Base-by-base conservation (phyloP, 2,329 filamentous ascomycete species). In the Aspergillus pseudoviridinutans region DNA sequence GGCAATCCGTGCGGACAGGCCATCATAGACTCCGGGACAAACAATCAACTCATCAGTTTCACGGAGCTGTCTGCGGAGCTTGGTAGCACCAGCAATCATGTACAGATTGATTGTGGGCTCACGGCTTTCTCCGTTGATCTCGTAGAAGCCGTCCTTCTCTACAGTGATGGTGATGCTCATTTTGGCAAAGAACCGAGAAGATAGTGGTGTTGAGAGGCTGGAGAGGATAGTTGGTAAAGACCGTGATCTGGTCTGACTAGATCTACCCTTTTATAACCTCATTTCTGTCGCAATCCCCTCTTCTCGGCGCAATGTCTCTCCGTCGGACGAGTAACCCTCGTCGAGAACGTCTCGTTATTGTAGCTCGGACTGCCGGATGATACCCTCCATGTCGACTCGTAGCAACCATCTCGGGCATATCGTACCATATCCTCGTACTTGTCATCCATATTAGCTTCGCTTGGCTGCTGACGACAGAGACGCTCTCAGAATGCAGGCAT, bases 11-110 rank as follows among this genome's bases (percentile, higher is more conserved):
- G 87, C 85, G 2, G 84, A 85, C 55, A 88, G 80, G 12, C 87
- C 87, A 76, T 90, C 87, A 66, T 88, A 88, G 2, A 89, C 86
- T 32, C 87, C 86, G 0, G 86, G 86, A 53, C 82, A 85, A 2
- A 87, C 78, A 42, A 89, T 70, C 53, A 71, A 50, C 4, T 69
- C 67, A 28, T 66, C 64, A 3, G 66, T 66, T 9, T 71, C 68
- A 6, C 59, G 63, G 4, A 71, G 54, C 58, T 67, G 64, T 3
- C 64, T 62, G 8, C 68, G 68, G 41, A 71, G 53, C 58, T 71
- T 71, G 25, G 65, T 64, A n/a, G 69, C 67, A 4, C 67, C 68
- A 0, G 66, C 64, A 25, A 66, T 64, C 44, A 71, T 63, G 52
- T 69, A 59, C 38, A 71, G 58, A 53, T 65, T 66, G 22, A 71